These are phyloP conservation scores for Quercus variabilis DNA, from an alignment of 306 rosid genomes.

Conservation along the genomic window DNA sequence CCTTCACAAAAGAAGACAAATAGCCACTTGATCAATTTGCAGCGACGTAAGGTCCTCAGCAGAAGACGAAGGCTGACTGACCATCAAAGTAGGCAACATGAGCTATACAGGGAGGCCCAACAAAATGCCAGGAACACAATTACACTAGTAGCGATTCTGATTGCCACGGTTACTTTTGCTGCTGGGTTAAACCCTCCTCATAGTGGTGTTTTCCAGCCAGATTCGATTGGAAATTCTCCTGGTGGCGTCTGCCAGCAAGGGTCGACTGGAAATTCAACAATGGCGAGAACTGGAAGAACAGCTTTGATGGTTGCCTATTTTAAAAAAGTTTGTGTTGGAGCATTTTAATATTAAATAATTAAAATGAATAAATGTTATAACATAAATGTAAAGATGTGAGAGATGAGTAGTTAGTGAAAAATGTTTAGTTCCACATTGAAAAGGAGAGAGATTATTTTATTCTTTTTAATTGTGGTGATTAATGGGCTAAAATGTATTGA, in stretches of 20 bases:
- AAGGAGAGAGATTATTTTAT: no score
- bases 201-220: no score
- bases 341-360: no score
- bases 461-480: no score
- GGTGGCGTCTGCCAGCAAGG: constrained; percentile 37
- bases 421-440: no score
- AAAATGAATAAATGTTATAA: no score
- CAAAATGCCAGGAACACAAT: constrained; percentile 66
- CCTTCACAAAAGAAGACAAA: background rate
- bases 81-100: constrained; percentile 16
- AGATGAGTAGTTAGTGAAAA: no score
- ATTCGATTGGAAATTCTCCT: no score
- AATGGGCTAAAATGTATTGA: no score
- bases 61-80: constrained; percentile 10
- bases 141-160: constrained; percentile 52
- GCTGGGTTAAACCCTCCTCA: constrained; percentile 62
- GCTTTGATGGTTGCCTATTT: constrained; percentile 54
- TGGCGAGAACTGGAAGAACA: background rate
- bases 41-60: constrained; percentile 22
- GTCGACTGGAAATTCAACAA: constrained; percentile 39
- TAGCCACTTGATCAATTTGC: constrained; percentile 3
- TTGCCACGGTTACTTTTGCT: constrained; percentile 61
- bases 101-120: constrained; percentile 54
- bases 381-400: no score
- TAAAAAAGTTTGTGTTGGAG: no score